Conservation (phyloP, 495 filamentous ascomycete species). For the Lasiosphaeris hirsuta region DNA sequence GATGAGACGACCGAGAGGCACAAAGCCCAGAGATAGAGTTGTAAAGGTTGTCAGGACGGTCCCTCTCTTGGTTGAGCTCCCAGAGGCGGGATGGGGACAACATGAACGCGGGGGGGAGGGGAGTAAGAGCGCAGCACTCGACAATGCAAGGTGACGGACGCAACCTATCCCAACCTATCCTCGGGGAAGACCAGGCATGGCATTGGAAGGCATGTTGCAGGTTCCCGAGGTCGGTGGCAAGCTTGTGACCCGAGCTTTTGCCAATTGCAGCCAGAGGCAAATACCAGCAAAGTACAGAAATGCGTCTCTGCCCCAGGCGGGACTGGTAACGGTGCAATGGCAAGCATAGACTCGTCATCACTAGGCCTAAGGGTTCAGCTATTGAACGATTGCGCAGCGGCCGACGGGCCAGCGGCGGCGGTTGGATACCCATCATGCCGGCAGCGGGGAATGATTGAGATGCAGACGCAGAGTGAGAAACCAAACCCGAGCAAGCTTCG, state of each 20-base stretch:
- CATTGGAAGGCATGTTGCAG: not conserved
- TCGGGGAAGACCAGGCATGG: too few species aligned
- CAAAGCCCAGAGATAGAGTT: too few species aligned
- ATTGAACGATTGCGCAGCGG: too few species aligned
- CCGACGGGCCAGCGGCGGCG: too few species aligned
- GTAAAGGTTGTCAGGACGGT: too few species aligned
- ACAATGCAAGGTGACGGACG: not conserved
- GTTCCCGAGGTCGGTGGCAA: not conserved
- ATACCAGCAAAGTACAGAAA: not conserved
- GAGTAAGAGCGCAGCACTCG: not conserved
- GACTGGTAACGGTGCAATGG: not conserved
- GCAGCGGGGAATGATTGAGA: not conserved
- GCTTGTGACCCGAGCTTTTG: constrained; percentile 1
- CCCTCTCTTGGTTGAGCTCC: not conserved
- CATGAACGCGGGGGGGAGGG: not conserved
- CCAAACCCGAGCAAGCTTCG: not conserved
- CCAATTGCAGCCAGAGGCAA: not conserved
- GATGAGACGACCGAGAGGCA: too few species aligned
- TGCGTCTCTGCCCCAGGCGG: not conserved
- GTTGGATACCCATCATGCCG: too few species aligned
- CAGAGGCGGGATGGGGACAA: not conserved
- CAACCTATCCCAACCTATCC: too few species aligned
- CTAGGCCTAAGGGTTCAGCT: too few species aligned
- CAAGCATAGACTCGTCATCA: not conserved
- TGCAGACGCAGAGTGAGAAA: not conserved